Percentiles rank a stretch among this genome's conserved stretches.
Evolutionary conservation across 768 basidiomycete genomes (phyloP).

Genomic region (Naganishia kalamii): DNA sequence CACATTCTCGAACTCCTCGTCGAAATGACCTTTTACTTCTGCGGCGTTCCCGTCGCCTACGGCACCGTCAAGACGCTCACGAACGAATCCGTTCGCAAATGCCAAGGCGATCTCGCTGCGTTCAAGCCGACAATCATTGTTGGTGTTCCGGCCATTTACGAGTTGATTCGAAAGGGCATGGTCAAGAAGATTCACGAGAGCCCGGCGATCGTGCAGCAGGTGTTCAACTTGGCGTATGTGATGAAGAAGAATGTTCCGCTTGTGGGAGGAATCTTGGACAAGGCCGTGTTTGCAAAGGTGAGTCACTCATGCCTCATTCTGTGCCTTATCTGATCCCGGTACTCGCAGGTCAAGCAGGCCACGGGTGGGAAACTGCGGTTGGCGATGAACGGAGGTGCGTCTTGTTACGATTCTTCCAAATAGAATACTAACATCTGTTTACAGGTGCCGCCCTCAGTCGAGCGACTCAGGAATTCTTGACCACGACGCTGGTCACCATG

Average conservation of each 20-base stretch:
- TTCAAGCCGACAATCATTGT: conserved; percentile 41
- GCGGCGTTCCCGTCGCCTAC: conserved; percentile 38
- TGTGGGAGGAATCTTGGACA: conserved; percentile 34
- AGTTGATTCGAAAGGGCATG: conserved; percentile 31
- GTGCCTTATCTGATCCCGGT: not conserved
- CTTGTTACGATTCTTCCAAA: not conserved
- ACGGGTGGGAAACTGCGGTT: conserved; percentile 42
- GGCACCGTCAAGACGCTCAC: conserved; percentile 45
- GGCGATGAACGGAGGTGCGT: conserved; percentile 36
- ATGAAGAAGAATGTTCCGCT: conserved; percentile 42
- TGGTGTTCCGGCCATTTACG: conserved; percentile 41
- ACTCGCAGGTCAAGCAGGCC: conserved; percentile 34
- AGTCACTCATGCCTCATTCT: not conserved
- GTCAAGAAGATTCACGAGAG: conserved; percentile 43
- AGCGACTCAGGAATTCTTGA: conserved; percentile 43
- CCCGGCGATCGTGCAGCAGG: conserved; percentile 29
- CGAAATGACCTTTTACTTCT: conserved; percentile 41
- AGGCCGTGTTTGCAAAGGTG: conserved; percentile 37
- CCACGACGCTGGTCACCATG: conserved; percentile 36
- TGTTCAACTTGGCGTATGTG: conserved; percentile 39
- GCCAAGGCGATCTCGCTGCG: conserved; percentile 40
- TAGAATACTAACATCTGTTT: not conserved
- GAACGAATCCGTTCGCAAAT: conserved; percentile 43
- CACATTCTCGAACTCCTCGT: conserved; percentile 45
- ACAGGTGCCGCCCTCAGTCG: conserved; percentile 29